Evolutionary conservation across 352 stramenopile genomes (phyloP), one percentile per base, ranked within the genome.

Genomic region (Nothophytophthora sp.): DNA sequence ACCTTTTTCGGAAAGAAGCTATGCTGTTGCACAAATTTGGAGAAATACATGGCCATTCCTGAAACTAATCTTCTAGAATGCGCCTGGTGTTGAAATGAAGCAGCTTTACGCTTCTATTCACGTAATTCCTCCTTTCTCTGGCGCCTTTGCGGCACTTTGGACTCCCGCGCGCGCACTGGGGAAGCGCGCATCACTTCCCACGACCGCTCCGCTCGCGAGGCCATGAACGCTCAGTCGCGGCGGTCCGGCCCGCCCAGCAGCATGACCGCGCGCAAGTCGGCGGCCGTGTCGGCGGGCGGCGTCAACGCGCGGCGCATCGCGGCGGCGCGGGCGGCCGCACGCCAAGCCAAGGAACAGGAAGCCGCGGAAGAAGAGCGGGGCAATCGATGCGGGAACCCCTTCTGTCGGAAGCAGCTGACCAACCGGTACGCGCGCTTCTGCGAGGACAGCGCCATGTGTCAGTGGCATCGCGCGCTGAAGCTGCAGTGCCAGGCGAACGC

Each of bases 381-480:
- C n/a, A 63, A 70, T 30, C 30, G 55, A 11, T 83, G 72, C 47
- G 29, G 49, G 20, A 90, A 86, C 34, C 79, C 71, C 19, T 88
- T 88, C 55, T 90, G 79, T 34, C 45, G 57, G n/a, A 32, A 60
- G 16, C 11, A 19, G 33, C 47, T 90, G 41, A 22, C 34, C 27
- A 90, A 78, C 54, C 62, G 62, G 20, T 63, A 67, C 28, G 55
- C 62, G 7, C 47, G 39, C 23, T 90, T 67, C 50, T 90, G 79
- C 47, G 69, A 77, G 22, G 55, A 71, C 28, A 76, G 63, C 32
- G 23, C 50, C 22, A 55, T 81, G 40, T 90, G 79, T 33, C 79
- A 90, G 51, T 55, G 69, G 22, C 81, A 78, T 18, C 73, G 78
- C 11, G 71, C 69, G 1, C 30, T 89, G 22, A 44, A 70, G 45